Base-by-base conservation (phyloP, 2,329 filamentous ascomycete species). In the Fusarium robinianum region DNA sequence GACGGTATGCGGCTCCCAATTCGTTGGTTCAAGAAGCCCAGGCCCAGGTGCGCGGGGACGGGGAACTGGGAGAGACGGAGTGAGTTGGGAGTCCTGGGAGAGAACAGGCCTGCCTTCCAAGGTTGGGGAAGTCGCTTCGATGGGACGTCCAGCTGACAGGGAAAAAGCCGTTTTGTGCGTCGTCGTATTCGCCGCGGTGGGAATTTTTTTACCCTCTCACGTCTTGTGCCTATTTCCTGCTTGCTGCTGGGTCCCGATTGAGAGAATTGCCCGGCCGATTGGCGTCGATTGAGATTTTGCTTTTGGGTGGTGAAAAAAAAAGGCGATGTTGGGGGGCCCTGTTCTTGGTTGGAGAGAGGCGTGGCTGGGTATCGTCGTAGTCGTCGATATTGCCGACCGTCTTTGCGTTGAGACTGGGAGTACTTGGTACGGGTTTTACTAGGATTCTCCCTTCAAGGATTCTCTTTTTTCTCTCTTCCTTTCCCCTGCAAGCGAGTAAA, bases 1-100 rank as follows among this genome's bases (percentile, higher is more conserved):
- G 53, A 55, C 50, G 44, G 41, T 33, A 48, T 57, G 57, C 57
- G 57, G 57, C 57, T 60, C 57, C 57, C 55, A 60, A 60, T 60
- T 60, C 57, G 56, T 54, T 54, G 41, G 52, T 56, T 53, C 34
- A 12, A 53, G 31, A 53, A n/a, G 48, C 40, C 52, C 49, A 55
- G 45, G 44, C 49, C 49, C 45, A 46, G 34, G 41, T 31, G 41
- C 41, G 41, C 41, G 41, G 41, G 41, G 52, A 56, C 47, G 50
- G 57, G 58, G 52, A 46, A 41, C 45, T 47, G 57, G 42, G 46
- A 58, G 43, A 24, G 25, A 35, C n/a, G n/a, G n/a, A n/a, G n/a
- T 45, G 34, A 55, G 38, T 57, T 33, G 33, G 51, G 49, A 48
- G 53, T 51, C 41, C 25, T 33, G 33, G 29, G 14, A 35, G 22